Conservation (phyloP, 768 basidiomycete genomes). For the Albatrellus ellisii region DNA sequence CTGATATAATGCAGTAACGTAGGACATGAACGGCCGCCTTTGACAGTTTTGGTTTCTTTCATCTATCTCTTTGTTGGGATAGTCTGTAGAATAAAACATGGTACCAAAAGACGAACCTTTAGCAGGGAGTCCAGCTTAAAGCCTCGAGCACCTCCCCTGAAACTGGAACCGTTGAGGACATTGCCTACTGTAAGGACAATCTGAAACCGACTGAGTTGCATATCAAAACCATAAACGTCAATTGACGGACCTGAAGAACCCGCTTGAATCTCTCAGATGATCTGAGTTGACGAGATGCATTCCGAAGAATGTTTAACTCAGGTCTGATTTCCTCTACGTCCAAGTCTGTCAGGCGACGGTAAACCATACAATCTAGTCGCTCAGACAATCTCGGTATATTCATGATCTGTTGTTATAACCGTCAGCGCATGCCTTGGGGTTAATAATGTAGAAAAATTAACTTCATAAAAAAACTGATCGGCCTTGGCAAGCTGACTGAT, state of each 20-base stretch:
- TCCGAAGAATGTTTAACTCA: constrained; percentile 60
- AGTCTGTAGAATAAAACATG: neutral
- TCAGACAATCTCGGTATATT: constrained; percentile 60
- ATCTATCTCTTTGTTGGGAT: constrained; percentile 30
- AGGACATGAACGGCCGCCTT: constrained; percentile 56
- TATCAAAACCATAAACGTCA: constrained; percentile 8
- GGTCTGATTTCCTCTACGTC: constrained; percentile 77
- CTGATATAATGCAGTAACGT: constrained; percentile 91
- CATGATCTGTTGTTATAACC: constrained; percentile 43
- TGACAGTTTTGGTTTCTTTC: constrained; percentile 71
- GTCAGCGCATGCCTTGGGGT: neutral
- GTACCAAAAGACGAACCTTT: constrained; percentile 38
- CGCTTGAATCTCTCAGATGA: constrained; percentile 51
- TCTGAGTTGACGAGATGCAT: constrained; percentile 58
- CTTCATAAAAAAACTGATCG: constrained; percentile 75
- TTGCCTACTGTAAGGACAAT: constrained; percentile 72
- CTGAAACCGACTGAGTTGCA: constrained; percentile 22
- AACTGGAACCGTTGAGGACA: constrained; percentile 66
- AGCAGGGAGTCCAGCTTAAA: constrained; percentile 74
- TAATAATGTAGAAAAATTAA: constrained; percentile 18
- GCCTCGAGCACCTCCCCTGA: constrained; percentile 73
- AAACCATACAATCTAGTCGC: constrained; percentile 74
- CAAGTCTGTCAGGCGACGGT: constrained; percentile 67
- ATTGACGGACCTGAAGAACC: constrained; percentile 60
- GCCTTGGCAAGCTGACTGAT: constrained; percentile 64